Evolutionary conservation across 2,329 filamentous ascomycete species (phyloP).

Genomic region (Sarocladiaceae sp.): DNA sequence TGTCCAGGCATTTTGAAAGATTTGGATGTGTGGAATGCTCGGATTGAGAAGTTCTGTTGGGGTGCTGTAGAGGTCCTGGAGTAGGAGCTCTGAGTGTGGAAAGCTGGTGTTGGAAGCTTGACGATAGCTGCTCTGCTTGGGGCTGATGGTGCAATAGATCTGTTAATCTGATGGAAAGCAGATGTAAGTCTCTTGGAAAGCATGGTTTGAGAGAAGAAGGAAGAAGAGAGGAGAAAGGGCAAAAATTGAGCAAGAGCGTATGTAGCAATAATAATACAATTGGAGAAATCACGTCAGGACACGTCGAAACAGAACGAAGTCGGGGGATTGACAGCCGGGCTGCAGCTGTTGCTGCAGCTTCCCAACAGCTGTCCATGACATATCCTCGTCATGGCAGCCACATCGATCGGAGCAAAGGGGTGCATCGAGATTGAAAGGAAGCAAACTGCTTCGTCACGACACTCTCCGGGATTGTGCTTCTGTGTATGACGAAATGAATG

Average conservation of each 20-base stretch:
- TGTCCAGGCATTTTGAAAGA: constrained; percentile 7
- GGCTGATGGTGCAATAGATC: background rate
- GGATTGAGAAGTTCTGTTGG: background rate
- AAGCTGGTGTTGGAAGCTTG: background rate
- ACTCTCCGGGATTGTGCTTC: background rate
- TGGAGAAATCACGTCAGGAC: background rate
- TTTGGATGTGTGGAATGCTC: constrained; percentile 1
- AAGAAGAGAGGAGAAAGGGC: background rate
- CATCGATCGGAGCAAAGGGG: background rate
- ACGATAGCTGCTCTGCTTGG: background rate
- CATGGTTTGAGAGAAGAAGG: background rate
- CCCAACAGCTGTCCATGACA: background rate
- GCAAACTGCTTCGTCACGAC: background rate
- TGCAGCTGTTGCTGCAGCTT: background rate
- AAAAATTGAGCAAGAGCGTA: background rate
- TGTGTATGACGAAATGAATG: constrained; percentile 5
- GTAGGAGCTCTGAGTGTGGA: background rate
- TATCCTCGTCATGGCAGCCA: background rate
- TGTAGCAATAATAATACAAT: background rate
- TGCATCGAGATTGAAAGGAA: background rate
- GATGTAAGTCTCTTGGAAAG: background rate
- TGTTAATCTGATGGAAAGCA: background rate
- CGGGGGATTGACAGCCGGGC: background rate
- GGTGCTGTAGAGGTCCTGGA: background rate
- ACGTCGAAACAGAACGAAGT: too few relatives aligned